Evolutionary conservation across 371 early-diverging fungal species (phyloP).

Genomic region (Mucor circinelloides): DNA sequence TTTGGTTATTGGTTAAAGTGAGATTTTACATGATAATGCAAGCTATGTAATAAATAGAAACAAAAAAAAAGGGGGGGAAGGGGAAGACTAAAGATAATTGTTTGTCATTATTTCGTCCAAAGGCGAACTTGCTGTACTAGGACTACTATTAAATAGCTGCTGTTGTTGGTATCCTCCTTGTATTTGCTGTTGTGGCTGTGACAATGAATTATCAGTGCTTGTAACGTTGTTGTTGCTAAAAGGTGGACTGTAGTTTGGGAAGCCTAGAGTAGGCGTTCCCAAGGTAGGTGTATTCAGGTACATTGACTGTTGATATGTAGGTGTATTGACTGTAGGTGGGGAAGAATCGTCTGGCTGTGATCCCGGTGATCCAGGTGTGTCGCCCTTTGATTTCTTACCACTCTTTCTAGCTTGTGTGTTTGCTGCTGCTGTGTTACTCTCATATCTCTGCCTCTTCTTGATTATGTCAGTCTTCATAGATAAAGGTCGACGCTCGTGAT

Average conservation of each 20-base stretch:
- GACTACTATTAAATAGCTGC: background rate
- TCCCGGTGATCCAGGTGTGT: background rate
- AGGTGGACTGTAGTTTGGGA: background rate
- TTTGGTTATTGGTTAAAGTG: background rate
- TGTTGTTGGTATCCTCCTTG: slow-evolving; percentile 8
- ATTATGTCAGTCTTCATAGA: slow-evolving; percentile 79
- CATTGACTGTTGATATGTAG: background rate
- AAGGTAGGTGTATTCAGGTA: background rate
- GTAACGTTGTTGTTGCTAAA: background rate
- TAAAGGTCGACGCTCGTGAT: slow-evolving; percentile 77
- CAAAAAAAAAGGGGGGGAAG: background rate
- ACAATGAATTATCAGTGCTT: background rate
- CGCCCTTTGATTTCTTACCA: slow-evolving; percentile 13
- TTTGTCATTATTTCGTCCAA: slow-evolving; percentile 2
- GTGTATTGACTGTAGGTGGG: background rate
- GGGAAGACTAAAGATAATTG: background rate
- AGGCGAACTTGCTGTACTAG: background rate
- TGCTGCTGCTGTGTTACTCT: slow-evolving; percentile 31
- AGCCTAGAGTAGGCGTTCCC: background rate
- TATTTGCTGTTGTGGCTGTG: background rate
- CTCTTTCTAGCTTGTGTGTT: slow-evolving; percentile 9
- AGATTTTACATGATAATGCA: background rate
- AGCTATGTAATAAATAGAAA: slow-evolving; percentile 3
- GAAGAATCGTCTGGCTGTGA: background rate
- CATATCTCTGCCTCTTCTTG: slow-evolving; percentile 78